phyloP scores from a whole-genome alignment of 257 asterid species.

The Solanum piurae region DNA sequence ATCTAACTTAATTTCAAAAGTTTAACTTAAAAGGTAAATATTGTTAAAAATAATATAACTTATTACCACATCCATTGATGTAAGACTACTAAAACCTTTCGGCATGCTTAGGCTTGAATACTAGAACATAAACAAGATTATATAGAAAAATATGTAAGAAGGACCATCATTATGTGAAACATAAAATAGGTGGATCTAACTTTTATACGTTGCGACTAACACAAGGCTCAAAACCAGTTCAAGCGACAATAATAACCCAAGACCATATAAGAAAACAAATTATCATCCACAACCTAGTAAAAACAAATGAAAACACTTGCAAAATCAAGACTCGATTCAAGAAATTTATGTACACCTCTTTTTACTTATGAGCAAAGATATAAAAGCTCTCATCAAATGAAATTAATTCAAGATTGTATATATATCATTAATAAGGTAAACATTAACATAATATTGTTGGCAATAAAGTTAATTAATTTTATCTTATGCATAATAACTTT shows the following conservation, averaged over 20 bases:
- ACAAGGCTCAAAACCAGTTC: too few relatives aligned
- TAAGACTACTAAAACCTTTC: neutral
- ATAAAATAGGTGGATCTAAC: too few relatives aligned
- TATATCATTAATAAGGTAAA: neutral
- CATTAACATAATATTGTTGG: neutral
- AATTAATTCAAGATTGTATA: neutral
- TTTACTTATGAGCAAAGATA: neutral
- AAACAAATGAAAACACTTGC: neutral
- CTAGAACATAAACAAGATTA: neutral
- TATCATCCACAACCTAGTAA: neutral
- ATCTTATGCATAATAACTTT: neutral
- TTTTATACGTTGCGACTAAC: neutral
- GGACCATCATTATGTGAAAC: too few relatives aligned
- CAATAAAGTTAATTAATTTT: neutral
- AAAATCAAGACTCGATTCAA: neutral
- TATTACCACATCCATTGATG: neutral
- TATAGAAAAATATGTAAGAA: too few relatives aligned
- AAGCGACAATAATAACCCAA: too few relatives aligned
- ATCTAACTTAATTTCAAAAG: neutral
- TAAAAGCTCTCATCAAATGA: neutral
- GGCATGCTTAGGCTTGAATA: rapidly evolving
- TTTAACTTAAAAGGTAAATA: too few relatives aligned
- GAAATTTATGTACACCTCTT: neutral
- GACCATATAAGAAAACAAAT: neutral
- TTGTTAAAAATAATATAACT: too few relatives aligned